A percentile compares a stretch with the other conserved stretches of the same genome.
Conservation (phyloP, 768 basidiomycete species). For the Amanita muscaria region DNA sequence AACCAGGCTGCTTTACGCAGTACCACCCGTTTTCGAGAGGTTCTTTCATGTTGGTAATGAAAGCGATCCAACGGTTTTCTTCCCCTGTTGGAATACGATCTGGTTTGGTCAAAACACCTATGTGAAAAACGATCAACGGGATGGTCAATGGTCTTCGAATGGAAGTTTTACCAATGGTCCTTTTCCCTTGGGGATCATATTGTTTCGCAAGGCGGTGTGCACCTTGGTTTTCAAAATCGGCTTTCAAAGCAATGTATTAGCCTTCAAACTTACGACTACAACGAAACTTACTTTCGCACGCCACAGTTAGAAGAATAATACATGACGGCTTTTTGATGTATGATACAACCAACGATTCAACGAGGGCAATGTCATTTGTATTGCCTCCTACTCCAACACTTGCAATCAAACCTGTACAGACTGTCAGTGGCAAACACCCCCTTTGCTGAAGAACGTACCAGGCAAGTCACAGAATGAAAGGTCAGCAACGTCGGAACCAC, state of each 20-base stretch:
- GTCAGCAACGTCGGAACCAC: slow-evolving; percentile 50
- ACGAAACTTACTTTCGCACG: slow-evolving; percentile 50
- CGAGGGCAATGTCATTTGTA: slow-evolving; percentile 49
- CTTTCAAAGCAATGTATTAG: slow-evolving; percentile 24
- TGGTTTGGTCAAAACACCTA: slow-evolving; percentile 70
- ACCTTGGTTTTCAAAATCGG: slow-evolving; percentile 75
- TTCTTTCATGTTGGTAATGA: slow-evolving; percentile 40
- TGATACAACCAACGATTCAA: slow-evolving; percentile 44
- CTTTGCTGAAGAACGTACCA: slow-evolving; percentile 21
- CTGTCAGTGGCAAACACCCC: not conserved
- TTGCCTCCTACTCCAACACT: slow-evolving; percentile 42
- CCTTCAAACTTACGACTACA: too few relatives aligned
- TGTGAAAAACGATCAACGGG: too few relatives aligned
- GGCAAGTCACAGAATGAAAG: slow-evolving; percentile 61
- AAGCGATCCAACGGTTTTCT: slow-evolving; percentile 41
- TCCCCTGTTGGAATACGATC: slow-evolving; percentile 50
- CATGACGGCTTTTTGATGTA: slow-evolving; percentile 60
- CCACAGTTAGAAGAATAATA: slow-evolving; percentile 48
- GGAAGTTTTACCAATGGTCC: slow-evolving; percentile 51
- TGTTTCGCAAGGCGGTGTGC: slow-evolving; percentile 57
- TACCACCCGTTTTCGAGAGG: slow-evolving; percentile 41
- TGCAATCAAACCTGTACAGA: slow-evolving; percentile 45
- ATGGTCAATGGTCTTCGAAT: too few relatives aligned
- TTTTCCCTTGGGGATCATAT: slow-evolving; percentile 50
- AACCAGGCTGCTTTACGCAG: slow-evolving; percentile 40